These are phyloP conservation scores for Cyberlindnera lachancei DNA, from an alignment of 805 yeast genomes.

Conservation along the genomic window DNA sequence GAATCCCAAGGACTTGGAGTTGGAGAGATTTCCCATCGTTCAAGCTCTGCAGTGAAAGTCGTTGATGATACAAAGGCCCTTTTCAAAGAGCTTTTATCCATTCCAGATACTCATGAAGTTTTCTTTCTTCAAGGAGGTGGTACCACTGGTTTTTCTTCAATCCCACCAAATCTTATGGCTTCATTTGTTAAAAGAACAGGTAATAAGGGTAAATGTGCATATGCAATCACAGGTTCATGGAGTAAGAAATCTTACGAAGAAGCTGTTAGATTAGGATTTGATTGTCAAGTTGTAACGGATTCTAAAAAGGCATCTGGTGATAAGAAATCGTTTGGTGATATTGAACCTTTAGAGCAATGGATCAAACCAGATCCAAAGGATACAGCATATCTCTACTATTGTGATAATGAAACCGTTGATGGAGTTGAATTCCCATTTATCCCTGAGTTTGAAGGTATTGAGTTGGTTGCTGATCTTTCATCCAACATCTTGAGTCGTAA, in stretches of 20 bases:
- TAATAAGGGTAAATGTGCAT: slow-evolving; percentile 72
- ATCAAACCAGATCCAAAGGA: slow-evolving; percentile 43
- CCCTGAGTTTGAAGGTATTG: slow-evolving; percentile 56
- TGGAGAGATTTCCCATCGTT: slow-evolving; percentile 96
- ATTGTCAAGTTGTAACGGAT: slow-evolving; percentile 60
- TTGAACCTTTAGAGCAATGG: slow-evolving; percentile 68
- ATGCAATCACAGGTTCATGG: slow-evolving; percentile 92
- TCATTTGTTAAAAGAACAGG: slow-evolving; percentile 66
- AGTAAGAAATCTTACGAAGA: slow-evolving; percentile 83
- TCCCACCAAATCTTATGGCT: slow-evolving; percentile 77
- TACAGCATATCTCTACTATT: slow-evolving; percentile 79
- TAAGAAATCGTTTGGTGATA: slow-evolving; percentile 53
- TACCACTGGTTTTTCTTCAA: slow-evolving; percentile 87
- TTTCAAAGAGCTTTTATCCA: slow-evolving; percentile 52
- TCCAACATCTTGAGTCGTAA: slow-evolving; percentile 81
- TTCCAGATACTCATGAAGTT: slow-evolving; percentile 92
- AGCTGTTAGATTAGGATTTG: slow-evolving; percentile 75
- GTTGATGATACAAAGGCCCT: slow-evolving; percentile 70
- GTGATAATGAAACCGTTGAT: slow-evolving; percentile 96
- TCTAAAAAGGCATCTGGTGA: slow-evolving; percentile 50
- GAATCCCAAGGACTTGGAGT: slow-evolving; percentile 71
- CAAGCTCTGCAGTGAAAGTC: slow-evolving; percentile 69
- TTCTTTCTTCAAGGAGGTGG: slow-evolving; percentile 98
- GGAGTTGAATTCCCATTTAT: slow-evolving; percentile 70
- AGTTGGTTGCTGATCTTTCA: slow-evolving; percentile 90